These are phyloP conservation scores for Pleurotus pulmonarius DNA, from an alignment of 768 basidiomycete species.

Conservation along the genomic window DNA sequence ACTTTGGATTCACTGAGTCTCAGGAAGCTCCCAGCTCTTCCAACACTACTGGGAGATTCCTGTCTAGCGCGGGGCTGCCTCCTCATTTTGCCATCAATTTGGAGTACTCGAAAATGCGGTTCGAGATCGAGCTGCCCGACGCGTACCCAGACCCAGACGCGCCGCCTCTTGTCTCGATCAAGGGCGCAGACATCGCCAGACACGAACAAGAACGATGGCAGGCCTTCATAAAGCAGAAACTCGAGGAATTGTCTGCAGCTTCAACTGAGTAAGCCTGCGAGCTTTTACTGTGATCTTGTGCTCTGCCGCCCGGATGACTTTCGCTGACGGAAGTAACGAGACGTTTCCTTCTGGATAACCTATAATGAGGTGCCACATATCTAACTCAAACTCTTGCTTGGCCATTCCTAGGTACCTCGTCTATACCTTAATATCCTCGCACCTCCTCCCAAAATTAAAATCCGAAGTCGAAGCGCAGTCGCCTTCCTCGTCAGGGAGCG, in stretches of 20 bases:
- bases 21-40: not conserved
- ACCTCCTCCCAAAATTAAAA: constrained; percentile 57
- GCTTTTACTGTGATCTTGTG: not conserved
- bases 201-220: constrained; percentile 50
- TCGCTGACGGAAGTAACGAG: too few relatives aligned
- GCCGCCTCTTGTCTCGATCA: constrained; percentile 31
- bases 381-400: not conserved
- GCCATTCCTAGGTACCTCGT: constrained; percentile 47
- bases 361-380: too few relatives aligned
- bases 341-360: too few relatives aligned
- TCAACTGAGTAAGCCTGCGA: constrained; percentile 24
- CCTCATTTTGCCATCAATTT: constrained; percentile 32
- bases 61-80: constrained; percentile 9
- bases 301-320: too few relatives aligned
- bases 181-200: constrained; percentile 43
- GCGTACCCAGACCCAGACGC: constrained; percentile 9
- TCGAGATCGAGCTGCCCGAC: constrained; percentile 27
- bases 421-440: constrained; percentile 54
- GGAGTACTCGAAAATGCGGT: constrained; percentile 24
- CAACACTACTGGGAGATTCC: constrained; percentile 1
- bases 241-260: constrained; percentile 29
- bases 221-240: constrained; percentile 30
- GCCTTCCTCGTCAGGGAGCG: too few relatives aligned
- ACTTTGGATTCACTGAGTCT: constrained; percentile 1
- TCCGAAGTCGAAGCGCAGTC: constrained; percentile 21